phyloP scores from a whole-genome alignment of 1,284 basidiomycete genomes.

The Leccinum subfulvum region DNA sequence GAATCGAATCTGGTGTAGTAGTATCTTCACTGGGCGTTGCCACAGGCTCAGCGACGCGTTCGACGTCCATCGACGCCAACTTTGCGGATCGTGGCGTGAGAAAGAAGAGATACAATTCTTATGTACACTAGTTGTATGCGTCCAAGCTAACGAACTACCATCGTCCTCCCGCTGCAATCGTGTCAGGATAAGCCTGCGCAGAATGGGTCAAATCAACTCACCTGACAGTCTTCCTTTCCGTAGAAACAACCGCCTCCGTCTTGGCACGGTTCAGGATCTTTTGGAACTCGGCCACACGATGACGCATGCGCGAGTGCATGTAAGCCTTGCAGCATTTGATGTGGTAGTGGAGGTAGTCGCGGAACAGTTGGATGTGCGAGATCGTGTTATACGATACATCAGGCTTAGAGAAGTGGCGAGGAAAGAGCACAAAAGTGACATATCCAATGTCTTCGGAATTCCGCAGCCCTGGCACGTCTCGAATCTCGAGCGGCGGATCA shows the following conservation, averaged over 20 bases:
- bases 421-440: slow-evolving; percentile 98
- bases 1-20: slow-evolving; percentile 35
- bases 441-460: slow-evolving; percentile 93
- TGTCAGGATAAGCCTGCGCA: slow-evolving; percentile 12
- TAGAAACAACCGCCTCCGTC: slow-evolving; percentile 74
- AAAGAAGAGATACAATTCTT: slow-evolving; percentile 5
- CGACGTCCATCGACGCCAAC: slow-evolving; percentile 21
- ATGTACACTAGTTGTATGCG: neutral
- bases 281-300: slow-evolving; percentile 94
- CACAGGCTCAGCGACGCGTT: slow-evolving; percentile 8
- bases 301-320: slow-evolving; percentile 97
- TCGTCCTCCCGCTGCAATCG: slow-evolving; percentile 48
- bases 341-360: slow-evolving; percentile 98
- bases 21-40: slow-evolving; percentile 10
- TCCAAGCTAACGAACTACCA: slow-evolving; percentile 45
- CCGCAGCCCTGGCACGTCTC: slow-evolving; percentile 79
- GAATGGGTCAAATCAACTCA: slow-evolving; percentile 38
- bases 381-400: slow-evolving; percentile 82
- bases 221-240: slow-evolving; percentile 92
- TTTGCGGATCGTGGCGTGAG: slow-evolving; percentile 20
- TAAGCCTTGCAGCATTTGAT: slow-evolving; percentile 99
- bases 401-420: slow-evolving; percentile 87
- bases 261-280: slow-evolving; percentile 99
- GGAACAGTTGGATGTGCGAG: slow-evolving; percentile 95
- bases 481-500: slow-evolving; percentile 94